Conservation (phyloP, 805 yeast species). For the Starmerella apis region DNA sequence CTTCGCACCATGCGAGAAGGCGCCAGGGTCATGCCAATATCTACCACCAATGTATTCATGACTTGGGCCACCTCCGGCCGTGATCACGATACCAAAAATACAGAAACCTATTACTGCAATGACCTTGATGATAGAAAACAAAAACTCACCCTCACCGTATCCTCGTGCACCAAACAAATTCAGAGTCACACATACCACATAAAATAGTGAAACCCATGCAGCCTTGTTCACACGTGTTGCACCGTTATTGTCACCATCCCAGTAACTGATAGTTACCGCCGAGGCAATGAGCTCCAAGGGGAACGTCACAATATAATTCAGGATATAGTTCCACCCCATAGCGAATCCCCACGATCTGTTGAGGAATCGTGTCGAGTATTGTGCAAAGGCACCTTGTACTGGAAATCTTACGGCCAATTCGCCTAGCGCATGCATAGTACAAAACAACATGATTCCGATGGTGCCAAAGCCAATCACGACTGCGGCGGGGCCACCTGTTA, state of each 20-base stretch:
- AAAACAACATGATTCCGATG: conserved; percentile 54
- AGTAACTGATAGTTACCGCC: conserved; percentile 43
- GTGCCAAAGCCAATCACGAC: conserved; percentile 49
- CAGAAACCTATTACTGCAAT: conserved; percentile 52
- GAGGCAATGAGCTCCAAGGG: conserved; percentile 57
- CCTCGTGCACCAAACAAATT: conserved; percentile 52
- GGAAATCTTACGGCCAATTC: conserved; percentile 58
- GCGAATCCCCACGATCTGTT: conserved; percentile 58
- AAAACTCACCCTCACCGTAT: conserved; percentile 63
- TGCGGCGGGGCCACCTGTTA: conserved; percentile 45
- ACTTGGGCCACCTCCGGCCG: conserved; percentile 51
- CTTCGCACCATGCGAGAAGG: conserved; percentile 55
- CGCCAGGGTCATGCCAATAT: conserved; percentile 56
- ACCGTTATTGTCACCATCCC: conserved; percentile 36
- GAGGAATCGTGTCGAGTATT: conserved; percentile 47
- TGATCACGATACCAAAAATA: conserved; percentile 44
- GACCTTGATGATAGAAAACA: conserved; percentile 49
- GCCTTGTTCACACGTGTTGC: conserved; percentile 39
- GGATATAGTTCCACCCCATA: conserved; percentile 56
- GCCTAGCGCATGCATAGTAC: conserved; percentile 57
- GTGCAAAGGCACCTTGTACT: conserved; percentile 47
- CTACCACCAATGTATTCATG: conserved; percentile 42
- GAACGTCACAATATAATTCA: conserved; percentile 50
- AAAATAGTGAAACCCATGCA: conserved; percentile 49
- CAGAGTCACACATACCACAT: conserved; percentile 39